Conservation (phyloP, 805 yeast species). For the Lipomyces yamanashiensis region DNA sequence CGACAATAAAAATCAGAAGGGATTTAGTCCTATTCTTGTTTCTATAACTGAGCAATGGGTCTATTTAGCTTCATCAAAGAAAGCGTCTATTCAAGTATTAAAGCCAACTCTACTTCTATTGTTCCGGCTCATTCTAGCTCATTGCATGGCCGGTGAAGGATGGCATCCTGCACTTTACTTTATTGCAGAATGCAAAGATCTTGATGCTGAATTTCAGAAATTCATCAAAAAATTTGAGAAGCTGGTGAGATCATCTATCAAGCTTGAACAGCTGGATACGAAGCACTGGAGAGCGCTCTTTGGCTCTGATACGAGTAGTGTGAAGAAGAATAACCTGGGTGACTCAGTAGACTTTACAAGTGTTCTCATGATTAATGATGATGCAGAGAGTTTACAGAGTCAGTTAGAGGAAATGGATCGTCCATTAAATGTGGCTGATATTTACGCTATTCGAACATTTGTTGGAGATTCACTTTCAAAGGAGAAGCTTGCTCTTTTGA, state of each 20-base stretch:
- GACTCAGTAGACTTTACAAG: not conserved
- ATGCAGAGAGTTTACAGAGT: not conserved
- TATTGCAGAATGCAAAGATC: not conserved
- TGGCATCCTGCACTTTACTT: conserved; percentile 32
- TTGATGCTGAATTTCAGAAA: not conserved
- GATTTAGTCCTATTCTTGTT: conserved; percentile 60
- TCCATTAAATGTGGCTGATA: conserved; percentile 1
- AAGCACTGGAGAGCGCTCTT: not conserved
- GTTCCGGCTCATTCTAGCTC: conserved; percentile 34
- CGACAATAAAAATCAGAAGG: not conserved
- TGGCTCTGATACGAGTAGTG: not conserved
- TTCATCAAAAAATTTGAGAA: not conserved
- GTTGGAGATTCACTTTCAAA: not conserved
- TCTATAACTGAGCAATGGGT: conserved; percentile 72
- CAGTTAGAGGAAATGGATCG: not conserved
- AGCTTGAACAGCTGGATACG: not conserved
- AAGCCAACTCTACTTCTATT: conserved; percentile 59
- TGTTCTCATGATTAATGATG: not conserved
- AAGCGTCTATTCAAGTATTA: conserved; percentile 41
- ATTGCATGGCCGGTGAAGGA: conserved; percentile 64
- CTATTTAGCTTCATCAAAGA: conserved; percentile 46
- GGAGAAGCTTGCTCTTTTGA: not conserved
- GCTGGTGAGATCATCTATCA: not conserved
- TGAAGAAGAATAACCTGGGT: not conserved
- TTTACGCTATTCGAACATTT: not conserved